phyloP scores from a whole-genome alignment of 2,329 filamentous ascomycete genomes.

The Curvularia lunata region DNA sequence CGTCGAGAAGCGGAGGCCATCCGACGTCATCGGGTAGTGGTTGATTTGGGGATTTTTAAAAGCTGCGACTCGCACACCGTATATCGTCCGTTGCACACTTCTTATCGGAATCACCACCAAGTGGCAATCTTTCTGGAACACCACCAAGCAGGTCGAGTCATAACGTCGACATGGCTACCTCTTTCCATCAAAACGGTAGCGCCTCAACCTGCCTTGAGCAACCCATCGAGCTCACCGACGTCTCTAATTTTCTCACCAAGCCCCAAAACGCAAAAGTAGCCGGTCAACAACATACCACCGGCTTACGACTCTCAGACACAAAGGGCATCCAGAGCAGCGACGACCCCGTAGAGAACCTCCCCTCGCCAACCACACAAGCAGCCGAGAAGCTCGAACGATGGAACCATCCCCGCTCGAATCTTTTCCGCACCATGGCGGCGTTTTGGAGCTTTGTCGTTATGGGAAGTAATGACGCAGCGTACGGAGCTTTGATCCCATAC shows the following conservation, averaged over 20 bases:
- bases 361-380: slow-evolving; percentile 54
- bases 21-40: not conserved
- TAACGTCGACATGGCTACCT: not conserved
- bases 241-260: slow-evolving; percentile 30
- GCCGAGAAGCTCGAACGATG: slow-evolving; percentile 60
- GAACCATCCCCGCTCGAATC: slow-evolving; percentile 67
- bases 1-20: not conserved
- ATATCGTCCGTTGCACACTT: not conserved
- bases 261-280: slow-evolving; percentile 31
- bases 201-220: slow-evolving; percentile 46
- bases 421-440: slow-evolving; percentile 64
- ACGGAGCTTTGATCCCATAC: slow-evolving; percentile 63
- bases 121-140: not conserved
- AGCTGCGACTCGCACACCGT: not conserved
- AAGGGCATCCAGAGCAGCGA: slow-evolving; percentile 22
- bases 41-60: not conserved
- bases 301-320: slow-evolving; percentile 27
- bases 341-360: slow-evolving; percentile 50
- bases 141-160: slow-evolving; percentile 20
- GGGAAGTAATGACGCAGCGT: slow-evolving; percentile 72
- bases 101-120: not conserved
- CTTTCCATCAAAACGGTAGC: slow-evolving; percentile 35
- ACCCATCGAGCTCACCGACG: slow-evolving; percentile 40
- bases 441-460: slow-evolving; percentile 69
- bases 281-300: slow-evolving; percentile 8